phyloP scores from a whole-genome alignment of 1,139 yeast species.

The Eremothecium cymbalariae region DNA sequence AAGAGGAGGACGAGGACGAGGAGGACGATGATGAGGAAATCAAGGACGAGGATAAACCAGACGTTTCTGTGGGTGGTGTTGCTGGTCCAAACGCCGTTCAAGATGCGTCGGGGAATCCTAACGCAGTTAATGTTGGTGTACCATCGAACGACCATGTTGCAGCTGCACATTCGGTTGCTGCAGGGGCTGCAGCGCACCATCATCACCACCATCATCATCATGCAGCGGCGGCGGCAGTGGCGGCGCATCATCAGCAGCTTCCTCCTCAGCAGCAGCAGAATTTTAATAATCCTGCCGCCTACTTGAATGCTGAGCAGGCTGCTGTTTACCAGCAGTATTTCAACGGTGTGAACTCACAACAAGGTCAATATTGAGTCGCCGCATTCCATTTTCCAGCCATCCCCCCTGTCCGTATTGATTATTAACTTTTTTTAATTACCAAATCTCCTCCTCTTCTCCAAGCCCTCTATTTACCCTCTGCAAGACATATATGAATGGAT shows the following conservation, averaged over 20 bases:
- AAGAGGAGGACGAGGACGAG: constrained; percentile 47
- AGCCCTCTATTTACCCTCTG: too few relatives aligned
- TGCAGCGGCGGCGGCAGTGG: constrained; percentile 37
- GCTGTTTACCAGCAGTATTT: constrained; percentile 55
- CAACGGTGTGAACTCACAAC: constrained; percentile 45
- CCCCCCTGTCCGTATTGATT: constrained; percentile 1
- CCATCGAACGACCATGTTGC: constrained; percentile 8
- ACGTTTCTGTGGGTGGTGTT: constrained; percentile 6
- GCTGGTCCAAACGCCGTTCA: constrained; percentile 8
- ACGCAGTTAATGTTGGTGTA: constrained; percentile 7
- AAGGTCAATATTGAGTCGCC: constrained; percentile 33
- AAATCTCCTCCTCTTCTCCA: neutral
- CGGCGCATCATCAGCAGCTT: constrained; percentile 18
- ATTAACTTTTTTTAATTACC: neutral
- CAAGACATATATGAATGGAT: too few relatives aligned
- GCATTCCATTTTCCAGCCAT: neutral
- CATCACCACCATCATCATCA: constrained; percentile 15
- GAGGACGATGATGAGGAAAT: constrained; percentile 38
- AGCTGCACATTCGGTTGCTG: constrained; percentile 10
- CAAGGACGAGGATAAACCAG: constrained; percentile 11
- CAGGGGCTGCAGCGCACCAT: constrained; percentile 13
- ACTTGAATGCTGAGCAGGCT: constrained; percentile 42
- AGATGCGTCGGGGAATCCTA: constrained; percentile 6
- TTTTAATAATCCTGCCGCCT: constrained; percentile 45
- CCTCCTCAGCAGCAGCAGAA: constrained; percentile 29